Evolutionary conservation across 2,329 filamentous ascomycete species (phyloP), one percentile per base, ranked within the genome.

Genomic region (Metarhizium album): DNA sequence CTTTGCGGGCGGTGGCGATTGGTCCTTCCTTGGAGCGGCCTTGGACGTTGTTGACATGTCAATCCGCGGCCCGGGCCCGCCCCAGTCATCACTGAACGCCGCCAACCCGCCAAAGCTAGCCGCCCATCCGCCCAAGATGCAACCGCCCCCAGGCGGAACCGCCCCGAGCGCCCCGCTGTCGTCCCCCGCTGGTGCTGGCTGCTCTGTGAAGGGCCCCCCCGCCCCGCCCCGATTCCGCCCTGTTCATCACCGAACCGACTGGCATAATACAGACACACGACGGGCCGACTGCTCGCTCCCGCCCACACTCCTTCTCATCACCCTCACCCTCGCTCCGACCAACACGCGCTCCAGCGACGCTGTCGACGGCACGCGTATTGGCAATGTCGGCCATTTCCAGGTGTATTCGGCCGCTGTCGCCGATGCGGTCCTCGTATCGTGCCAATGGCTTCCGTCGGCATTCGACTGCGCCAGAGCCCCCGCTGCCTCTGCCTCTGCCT

Each of bases 401-500:
- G 38, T 49, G 46, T 38, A 24, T 54, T 33, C 54, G 54, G 13
- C 37, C 46, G 13, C 27, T 46, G 3, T 46, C 27, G 22, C 24
- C 14, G n/a, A 4, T 27, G 29, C 47, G 23, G 47, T 31, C 43
- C 31, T 48, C 42, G 23, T 40, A 29, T 22, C 16, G 27, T 22
- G 23, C 11, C 45, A 48, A 33, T 48, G 55, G 52, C 40, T 51
- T 60, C 20, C 61, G 64, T 53, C 54, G 59, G 47, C 66, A 63
- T 47, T 58, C 59, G 11, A 54, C 58, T 42, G 54, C 59, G 7
- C 54, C 56, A 37, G 52, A 55, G 47, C 57, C 60, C 13, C 55
- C 65, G 40, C 67, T 82, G 31, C 91, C 93, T 22, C 75, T 98
- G 59, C 55, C 65, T 38, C 67, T 82, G 31, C 91, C 93, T 22